Percentiles rank a stretch among this genome's conserved stretches.
These are phyloP conservation scores for Colletotrichum zoysiae DNA, from an alignment of 2,329 filamentous ascomycete species.

Conservation along the genomic window DNA sequence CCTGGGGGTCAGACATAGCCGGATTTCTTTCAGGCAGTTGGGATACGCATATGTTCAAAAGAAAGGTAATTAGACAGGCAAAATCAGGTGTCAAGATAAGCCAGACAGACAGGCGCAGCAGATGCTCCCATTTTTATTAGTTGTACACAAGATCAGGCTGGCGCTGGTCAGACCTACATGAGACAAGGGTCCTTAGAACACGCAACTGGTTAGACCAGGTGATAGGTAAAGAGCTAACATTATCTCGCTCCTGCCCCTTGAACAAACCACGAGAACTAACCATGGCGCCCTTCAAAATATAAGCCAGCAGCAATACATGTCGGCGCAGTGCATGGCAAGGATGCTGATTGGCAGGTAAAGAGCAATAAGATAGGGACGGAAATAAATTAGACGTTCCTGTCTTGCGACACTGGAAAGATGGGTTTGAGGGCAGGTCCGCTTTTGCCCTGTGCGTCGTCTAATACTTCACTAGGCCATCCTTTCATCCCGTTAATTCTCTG, in stretches of 20 bases:
- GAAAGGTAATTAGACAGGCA: too few species aligned
- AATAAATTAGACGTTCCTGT: background rate
- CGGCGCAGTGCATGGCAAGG: background rate
- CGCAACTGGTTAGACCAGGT: background rate
- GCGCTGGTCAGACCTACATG: background rate
- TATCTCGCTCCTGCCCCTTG: background rate
- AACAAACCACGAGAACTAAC: background rate
- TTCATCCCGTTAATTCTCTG: background rate
- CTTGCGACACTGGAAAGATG: background rate
- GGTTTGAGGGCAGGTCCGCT: background rate
- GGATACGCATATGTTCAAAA: too few species aligned
- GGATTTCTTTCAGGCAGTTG: too few species aligned
- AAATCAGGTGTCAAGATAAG: too few species aligned
- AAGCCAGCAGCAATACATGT: background rate
- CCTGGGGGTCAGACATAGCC: too few species aligned
- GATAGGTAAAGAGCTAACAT: conserved; percentile 8
- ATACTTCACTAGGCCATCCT: background rate
- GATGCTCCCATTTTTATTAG: background rate
- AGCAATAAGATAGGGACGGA: too few species aligned
- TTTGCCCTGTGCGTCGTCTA: background rate
- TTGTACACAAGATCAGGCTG: conserved; percentile 11
- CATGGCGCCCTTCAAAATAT: background rate
- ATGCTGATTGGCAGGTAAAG: conserved; percentile 6
- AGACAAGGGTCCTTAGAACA: background rate
- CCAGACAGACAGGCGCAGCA: background rate